Evolutionary conservation across 2,329 filamentous ascomycete species (phyloP), one percentile per base, ranked within the genome.

Genomic region (Aspergillus niger): DNA sequence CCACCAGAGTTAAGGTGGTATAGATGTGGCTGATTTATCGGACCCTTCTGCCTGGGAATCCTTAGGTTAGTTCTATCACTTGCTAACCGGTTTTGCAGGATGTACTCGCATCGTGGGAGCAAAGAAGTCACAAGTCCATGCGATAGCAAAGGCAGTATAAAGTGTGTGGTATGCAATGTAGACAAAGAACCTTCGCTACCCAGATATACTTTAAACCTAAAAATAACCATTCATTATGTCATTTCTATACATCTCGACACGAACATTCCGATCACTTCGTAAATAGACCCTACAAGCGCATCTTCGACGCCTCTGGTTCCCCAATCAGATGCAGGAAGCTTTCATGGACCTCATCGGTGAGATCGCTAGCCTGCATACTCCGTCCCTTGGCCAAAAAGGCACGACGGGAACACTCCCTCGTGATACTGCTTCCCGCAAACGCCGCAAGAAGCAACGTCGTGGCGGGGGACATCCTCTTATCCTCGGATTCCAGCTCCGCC

Each of bases 341-440:
- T 36, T 81, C 81, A 70, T 96, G 89, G 8, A 99, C 90, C 77
- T 97, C 90, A 17, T 95, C 92, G 0, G 94, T 97, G 73, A 99
- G 79, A 77, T 98, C 95, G 67, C 91, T 92, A 0, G 95, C 95
- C 80, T 98, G 95, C 73, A 99, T 79, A 72, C 91, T 92, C 65
- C 95, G 85, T 0, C 95, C 94, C 71, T 89, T 91, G 75, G 93
- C 91, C 69, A 86, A 82, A 77, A 96, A 99, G 0, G 95, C 95
- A 61, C 93, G 80, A 53, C 91, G 85, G 20, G 94, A 97, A 73
- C 90, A 97, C 74, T 97, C 92, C 75, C 94, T 88, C 60, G 95
- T 98, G 59, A 99, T 86, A 20, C 89, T 86, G 69, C 91, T 91
- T 2, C 94, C 95, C 0, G 91, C 94, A 80, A 91, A 97, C 0